Base-by-base conservation (phyloP, 2,329 filamentous ascomycete species). In the Anthostomella pinea region DNA sequence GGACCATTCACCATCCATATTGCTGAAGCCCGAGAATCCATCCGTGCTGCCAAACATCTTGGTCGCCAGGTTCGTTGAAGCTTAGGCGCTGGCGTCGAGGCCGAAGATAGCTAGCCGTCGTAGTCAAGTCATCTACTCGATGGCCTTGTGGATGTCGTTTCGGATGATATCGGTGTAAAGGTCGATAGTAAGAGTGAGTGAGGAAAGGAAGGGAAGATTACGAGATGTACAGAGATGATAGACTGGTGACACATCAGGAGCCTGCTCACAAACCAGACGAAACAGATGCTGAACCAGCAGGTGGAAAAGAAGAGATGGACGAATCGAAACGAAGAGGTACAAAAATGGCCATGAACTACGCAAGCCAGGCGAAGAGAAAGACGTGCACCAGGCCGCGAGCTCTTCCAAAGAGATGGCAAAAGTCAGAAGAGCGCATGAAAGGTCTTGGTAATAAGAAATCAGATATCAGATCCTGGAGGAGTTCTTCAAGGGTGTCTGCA, bases 61-160 rank as follows among this genome's bases (percentile, higher is more conserved):
- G 48, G 46, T 33, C 43, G 43, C 32, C 45, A 37, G 32, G 33
- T 39, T 45, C 27, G 41, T 41, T 43, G 31, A 45, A 49, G 46
- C 41, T 45, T 47, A 52, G 52, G 50, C 54, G 46, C 46, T 51
- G 54, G 55, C 56, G 51, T 49, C 28, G 45, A 50, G 54, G 54
- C 54, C 45, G 35, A 43, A 44, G 38, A 26, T 43, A 39, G 40
- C 46, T 48, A 44, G 33, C 41, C 44, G 58, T 60, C 58, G 60
- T 64, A 53, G 51, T 65, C 56, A 65, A 67, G 55, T 66, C 67
- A 70, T 71, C 63, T 64, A 70, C 58, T 52, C 59, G 54, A 57
- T 54, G 45, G 45, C 50, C 40, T 41, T 54, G 52, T 51, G 49
- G 52, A 49, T 43, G 27, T 56, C 49, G 49, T 38, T 48, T 53